phyloP scores from a whole-genome alignment of 257 asterid genomes.

The Penstemon eatonii region DNA sequence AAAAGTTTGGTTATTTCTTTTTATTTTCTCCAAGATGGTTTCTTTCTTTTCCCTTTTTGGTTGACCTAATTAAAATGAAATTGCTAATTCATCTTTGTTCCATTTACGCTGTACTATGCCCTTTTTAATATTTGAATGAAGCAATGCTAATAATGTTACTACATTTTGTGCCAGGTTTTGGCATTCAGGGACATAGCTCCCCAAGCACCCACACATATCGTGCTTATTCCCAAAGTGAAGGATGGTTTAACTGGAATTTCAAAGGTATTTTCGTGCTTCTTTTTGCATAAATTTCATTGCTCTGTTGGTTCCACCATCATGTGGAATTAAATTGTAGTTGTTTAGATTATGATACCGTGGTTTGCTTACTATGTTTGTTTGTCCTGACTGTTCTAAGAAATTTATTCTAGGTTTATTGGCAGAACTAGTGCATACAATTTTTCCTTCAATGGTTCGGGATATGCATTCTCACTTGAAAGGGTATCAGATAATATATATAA shows the following conservation, averaged over 20 bases:
- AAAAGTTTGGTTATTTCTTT: neutral
- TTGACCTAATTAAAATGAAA: neutral
- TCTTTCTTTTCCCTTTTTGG: neutral
- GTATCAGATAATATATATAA: no score
- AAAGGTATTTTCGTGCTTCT: slow-evolving; percentile 40
- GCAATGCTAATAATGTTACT: neutral
- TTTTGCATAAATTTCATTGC: neutral
- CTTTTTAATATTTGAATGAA: neutral
- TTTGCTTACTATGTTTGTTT: neutral
- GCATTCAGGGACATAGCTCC: slow-evolving; percentile 91
- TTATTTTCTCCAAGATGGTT: neutral
- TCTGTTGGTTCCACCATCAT: neutral
- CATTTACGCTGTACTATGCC: neutral
- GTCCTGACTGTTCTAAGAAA: neutral
- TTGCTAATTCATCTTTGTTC: neutral
- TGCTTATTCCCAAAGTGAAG: slow-evolving; percentile 76
- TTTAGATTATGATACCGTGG: neutral
- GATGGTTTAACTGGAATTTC: slow-evolving; percentile 83
- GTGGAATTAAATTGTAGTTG: neutral
- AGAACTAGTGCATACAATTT: neutral
- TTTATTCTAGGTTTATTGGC: neutral
- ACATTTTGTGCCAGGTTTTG: slow-evolving; percentile 59
- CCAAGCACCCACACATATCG: slow-evolving; percentile 81
- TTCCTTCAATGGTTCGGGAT: no score
- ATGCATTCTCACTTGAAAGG: no score